phyloP scores from a whole-genome alignment of 106 monocot species.

The Agapanthus africanus region DNA sequence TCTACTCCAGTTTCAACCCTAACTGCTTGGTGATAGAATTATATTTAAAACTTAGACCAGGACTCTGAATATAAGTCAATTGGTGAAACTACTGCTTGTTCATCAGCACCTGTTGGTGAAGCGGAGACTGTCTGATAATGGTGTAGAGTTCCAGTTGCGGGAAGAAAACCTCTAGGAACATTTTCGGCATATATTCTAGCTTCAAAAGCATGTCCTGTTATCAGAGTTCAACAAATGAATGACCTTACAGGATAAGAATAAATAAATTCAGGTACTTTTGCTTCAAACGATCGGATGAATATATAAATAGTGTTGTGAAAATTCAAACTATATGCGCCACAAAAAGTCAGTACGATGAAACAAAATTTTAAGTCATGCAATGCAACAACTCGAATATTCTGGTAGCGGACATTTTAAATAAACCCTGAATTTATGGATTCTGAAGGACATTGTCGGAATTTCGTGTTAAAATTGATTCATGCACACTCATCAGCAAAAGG shows the following conservation, averaged over 20 bases:
- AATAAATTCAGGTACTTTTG: not conserved
- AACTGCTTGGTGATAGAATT: conserved; percentile 36
- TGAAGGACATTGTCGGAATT: too few relatives aligned
- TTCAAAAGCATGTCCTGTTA: conserved; percentile 92
- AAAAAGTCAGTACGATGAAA: not conserved
- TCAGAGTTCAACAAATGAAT: not conserved
- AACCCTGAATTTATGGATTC: too few relatives aligned
- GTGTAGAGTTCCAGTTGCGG: conserved; percentile 84
- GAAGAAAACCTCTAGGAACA: conserved; percentile 92
- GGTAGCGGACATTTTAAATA: too few relatives aligned
- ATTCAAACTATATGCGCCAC: not conserved
- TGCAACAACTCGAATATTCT: not conserved
- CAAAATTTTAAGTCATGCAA: not conserved
- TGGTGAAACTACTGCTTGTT: not conserved
- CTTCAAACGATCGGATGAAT: not conserved
- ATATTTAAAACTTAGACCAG: conserved; percentile 10
- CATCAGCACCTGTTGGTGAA: conserved; percentile 52
- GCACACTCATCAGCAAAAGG: not conserved
- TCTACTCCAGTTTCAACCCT: conserved; percentile 96
- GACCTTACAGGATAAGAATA: not conserved
- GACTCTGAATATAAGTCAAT: not conserved
- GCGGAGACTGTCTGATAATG: conserved; percentile 61
- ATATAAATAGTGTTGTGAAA: not conserved
- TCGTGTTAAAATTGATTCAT: too few relatives aligned
- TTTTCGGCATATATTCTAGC: conserved; percentile 99